phyloP scores from a whole-genome alignment of 331 rosid genomes.

The Rhamnella rubrinervis region DNA sequence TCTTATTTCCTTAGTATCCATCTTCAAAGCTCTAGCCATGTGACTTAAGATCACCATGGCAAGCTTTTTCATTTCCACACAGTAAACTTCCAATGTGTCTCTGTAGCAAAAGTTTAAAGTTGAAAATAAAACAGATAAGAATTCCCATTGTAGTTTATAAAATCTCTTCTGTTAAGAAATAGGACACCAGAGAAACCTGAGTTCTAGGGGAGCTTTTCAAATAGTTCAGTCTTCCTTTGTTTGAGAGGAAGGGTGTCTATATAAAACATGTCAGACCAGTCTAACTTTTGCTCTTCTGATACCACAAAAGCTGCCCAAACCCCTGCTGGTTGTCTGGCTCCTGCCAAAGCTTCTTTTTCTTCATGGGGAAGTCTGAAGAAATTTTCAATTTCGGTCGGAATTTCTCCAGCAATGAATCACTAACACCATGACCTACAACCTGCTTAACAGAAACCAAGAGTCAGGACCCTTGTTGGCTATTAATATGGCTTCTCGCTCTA shows the following conservation, averaged over 20 bases:
- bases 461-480: too few relatives aligned
- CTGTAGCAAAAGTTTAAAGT: slow-evolving; percentile 19
- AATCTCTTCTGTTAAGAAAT: too few relatives aligned
- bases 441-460: not conserved
- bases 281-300: slow-evolving; percentile 41
- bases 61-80: slow-evolving; percentile 26
- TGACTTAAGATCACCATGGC: slow-evolving; percentile 28
- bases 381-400: slow-evolving; percentile 19
- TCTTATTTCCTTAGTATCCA: slow-evolving; percentile 37
- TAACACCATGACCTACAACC: slow-evolving; percentile 34
- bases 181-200: slow-evolving; percentile 21
- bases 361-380: slow-evolving; percentile 33
- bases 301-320: slow-evolving; percentile 40
- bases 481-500: too few relatives aligned
- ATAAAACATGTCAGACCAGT: slow-evolving; percentile 44
- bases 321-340: slow-evolving; percentile 28
- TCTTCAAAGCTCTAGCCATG: slow-evolving; percentile 40
- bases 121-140: too few relatives aligned
- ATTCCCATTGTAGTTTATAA: too few relatives aligned
- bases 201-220: slow-evolving; percentile 28
- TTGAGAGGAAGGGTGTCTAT: slow-evolving; percentile 28
- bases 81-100: slow-evolving; percentile 35
- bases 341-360: slow-evolving; percentile 41
- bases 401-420: slow-evolving; percentile 25
- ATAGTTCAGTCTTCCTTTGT: slow-evolving; percentile 16